phyloP scores from a whole-genome alignment of 2,329 filamentous ascomycete species.

The Fonsecaea pugnacius region DNA sequence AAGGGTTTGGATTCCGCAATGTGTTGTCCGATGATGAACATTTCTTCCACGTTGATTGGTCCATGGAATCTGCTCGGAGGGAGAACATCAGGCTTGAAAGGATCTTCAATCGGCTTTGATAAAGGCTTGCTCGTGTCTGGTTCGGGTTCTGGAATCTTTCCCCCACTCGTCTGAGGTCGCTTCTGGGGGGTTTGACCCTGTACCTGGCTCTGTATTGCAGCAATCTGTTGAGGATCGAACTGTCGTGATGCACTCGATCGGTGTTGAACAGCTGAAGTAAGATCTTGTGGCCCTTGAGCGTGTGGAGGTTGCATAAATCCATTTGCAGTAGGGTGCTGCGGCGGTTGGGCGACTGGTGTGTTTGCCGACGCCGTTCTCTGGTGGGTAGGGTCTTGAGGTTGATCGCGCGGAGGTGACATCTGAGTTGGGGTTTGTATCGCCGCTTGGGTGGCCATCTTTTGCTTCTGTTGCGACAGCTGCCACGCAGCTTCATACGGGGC shows the following conservation, averaged over 20 bases:
- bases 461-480: constrained; percentile 51
- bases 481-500: constrained; percentile 70
- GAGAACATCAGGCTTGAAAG: constrained; percentile 54
- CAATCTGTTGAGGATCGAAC: constrained; percentile 37
- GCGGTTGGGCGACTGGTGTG: constrained; percentile 37
- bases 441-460: constrained; percentile 48
- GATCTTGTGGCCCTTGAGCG: constrained; percentile 38
- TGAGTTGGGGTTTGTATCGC: constrained; percentile 48
- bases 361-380: constrained; percentile 35
- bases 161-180: constrained; percentile 33
- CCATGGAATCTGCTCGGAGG: constrained; percentile 64
- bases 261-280: constrained; percentile 41
- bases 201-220: constrained; percentile 32
- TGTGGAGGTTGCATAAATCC: constrained; percentile 41
- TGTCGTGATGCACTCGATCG: constrained; percentile 39
- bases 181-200: constrained; percentile 35
- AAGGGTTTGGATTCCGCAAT: constrained; percentile 73
- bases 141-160: constrained; percentile 43
- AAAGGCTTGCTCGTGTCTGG: constrained; percentile 42
- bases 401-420: constrained; percentile 43
- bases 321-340: constrained; percentile 40
- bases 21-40: constrained; percentile 67
- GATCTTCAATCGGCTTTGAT: constrained; percentile 48
- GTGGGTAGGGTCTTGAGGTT: constrained; percentile 40
- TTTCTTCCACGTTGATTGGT: constrained; percentile 70